These are phyloP conservation scores for Mucuna pruriens DNA, from an alignment of 306 rosid species.

Conservation along the genomic window DNA sequence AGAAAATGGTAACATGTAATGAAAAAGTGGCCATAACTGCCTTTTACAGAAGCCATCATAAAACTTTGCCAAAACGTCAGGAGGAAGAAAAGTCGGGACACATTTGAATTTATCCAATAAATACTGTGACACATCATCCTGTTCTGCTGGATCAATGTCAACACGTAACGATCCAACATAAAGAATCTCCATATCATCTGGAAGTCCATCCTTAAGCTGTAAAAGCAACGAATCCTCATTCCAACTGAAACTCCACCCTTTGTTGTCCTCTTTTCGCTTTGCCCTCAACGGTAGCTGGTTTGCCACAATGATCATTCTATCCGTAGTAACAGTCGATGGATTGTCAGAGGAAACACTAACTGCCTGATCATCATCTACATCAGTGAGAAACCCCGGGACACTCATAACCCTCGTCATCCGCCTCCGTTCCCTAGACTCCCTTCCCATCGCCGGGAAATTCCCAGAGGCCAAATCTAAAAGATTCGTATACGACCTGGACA, in stretches of 20 bases:
- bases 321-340: slow-evolving; percentile 59
- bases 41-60: slow-evolving; percentile 87
- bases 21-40: slow-evolving; percentile 87
- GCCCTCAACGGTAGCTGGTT: slow-evolving; percentile 84
- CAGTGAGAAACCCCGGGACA: slow-evolving; percentile 66
- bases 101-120: slow-evolving; percentile 69
- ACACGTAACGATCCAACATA: slow-evolving; percentile 71
- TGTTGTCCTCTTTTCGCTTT: slow-evolving; percentile 59
- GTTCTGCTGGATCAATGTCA: slow-evolving; percentile 66
- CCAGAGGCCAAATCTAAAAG: slow-evolving; percentile 87
- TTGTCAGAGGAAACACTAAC: slow-evolving; percentile 68
- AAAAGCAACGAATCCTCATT: slow-evolving; percentile 79
- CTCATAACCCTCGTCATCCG: slow-evolving; percentile 71
- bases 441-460: slow-evolving; percentile 69
- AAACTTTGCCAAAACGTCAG: slow-evolving; percentile 60
- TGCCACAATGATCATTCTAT: slow-evolving; percentile 77
- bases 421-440: slow-evolving; percentile 47
- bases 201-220: slow-evolving; percentile 82
- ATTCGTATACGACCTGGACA: slow-evolving; percentile 81
- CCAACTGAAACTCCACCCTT: slow-evolving; percentile 82
- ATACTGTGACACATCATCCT: slow-evolving; percentile 72
- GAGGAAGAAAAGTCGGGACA: slow-evolving; percentile 75
- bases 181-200: slow-evolving; percentile 76
- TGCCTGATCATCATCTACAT: slow-evolving; percentile 73
- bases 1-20: slow-evolving; percentile 75